phyloP scores from a whole-genome alignment of 179 eudicot species.

The Heliamphora pulchella region DNA sequence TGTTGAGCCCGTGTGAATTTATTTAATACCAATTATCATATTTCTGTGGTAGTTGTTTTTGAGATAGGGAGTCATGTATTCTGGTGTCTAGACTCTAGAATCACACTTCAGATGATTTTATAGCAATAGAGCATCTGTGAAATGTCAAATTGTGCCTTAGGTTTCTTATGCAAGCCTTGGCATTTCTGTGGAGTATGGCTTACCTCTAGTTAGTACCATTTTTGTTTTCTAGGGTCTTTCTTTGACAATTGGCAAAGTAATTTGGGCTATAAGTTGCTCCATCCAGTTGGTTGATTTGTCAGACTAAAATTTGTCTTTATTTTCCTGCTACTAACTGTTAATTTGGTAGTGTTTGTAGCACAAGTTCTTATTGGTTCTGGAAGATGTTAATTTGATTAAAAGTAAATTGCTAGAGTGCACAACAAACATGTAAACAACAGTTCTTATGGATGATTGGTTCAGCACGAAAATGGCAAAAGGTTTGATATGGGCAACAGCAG shows the following conservation, averaged over 20 bases:
- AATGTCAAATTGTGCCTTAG: background rate
- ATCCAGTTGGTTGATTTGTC: background rate
- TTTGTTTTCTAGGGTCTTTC: background rate
- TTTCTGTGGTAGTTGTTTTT: background rate
- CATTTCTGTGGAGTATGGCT: background rate
- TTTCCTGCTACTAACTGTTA: background rate
- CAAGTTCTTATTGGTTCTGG: background rate
- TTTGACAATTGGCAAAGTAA: background rate
- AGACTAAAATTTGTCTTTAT: background rate
- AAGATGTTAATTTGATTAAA: background rate
- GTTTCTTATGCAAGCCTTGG: background rate
- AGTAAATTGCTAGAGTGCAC: background rate
- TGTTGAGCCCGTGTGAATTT: background rate
- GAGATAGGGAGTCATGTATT: background rate
- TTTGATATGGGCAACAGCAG: slow-evolving; percentile 77
- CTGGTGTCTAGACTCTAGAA: background rate
- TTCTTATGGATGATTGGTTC: background rate
- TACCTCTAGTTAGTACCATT: background rate
- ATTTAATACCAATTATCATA: background rate
- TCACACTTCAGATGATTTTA: background rate
- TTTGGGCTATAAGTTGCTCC: background rate
- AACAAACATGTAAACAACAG: background rate
- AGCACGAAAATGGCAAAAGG: slow-evolving; percentile 51
- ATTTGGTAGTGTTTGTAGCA: background rate
- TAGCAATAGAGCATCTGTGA: background rate